Conservation (phyloP, 2,329 filamentous ascomycete genomes). For the Pleurostoma richardsiae region DNA sequence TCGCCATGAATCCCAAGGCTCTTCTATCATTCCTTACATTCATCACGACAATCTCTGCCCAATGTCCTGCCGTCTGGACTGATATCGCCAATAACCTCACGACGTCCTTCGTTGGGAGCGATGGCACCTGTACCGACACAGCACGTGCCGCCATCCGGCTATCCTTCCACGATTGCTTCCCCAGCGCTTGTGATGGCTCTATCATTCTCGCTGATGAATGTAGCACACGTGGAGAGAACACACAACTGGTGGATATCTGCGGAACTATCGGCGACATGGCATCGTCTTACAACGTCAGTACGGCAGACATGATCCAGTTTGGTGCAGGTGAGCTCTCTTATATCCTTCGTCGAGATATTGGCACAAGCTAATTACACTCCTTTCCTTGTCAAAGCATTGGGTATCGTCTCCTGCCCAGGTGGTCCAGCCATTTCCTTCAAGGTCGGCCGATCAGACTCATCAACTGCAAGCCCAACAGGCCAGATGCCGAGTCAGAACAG, state of each 20-base stretch:
- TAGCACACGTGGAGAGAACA: slow-evolving; percentile 16
- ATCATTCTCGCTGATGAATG: slow-evolving; percentile 21
- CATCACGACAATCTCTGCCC: too few species aligned
- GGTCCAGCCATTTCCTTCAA: slow-evolving; percentile 17
- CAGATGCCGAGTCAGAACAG: slow-evolving; percentile 13
- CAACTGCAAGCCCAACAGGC: slow-evolving; percentile 9
- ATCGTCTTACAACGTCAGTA: slow-evolving; percentile 15
- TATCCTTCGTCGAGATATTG: not conserved
- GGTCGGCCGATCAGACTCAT: slow-evolving; percentile 17
- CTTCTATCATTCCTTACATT: too few species aligned
- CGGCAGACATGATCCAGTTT: slow-evolving; percentile 21
- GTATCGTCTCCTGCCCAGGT: slow-evolving; percentile 14
- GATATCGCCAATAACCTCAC: not conserved
- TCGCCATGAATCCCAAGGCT: too few species aligned
- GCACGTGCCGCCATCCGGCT: slow-evolving; percentile 19
- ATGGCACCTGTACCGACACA: slow-evolving; percentile 14
- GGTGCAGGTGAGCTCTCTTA: slow-evolving; percentile 15
- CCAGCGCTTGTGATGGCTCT: slow-evolving; percentile 19
- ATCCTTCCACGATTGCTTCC: slow-evolving; percentile 23
- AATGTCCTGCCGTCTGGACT: not conserved
- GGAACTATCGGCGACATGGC: slow-evolving; percentile 14
- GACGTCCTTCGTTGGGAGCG: not conserved
- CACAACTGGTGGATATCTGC: slow-evolving; percentile 17
- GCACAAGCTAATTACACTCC: not conserved
- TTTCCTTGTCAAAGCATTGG: slow-evolving; percentile 13